Evolutionary conservation across 2,329 filamentous ascomycete genomes (phyloP).

Genomic region (Colletotrichum higginsianum): DNA sequence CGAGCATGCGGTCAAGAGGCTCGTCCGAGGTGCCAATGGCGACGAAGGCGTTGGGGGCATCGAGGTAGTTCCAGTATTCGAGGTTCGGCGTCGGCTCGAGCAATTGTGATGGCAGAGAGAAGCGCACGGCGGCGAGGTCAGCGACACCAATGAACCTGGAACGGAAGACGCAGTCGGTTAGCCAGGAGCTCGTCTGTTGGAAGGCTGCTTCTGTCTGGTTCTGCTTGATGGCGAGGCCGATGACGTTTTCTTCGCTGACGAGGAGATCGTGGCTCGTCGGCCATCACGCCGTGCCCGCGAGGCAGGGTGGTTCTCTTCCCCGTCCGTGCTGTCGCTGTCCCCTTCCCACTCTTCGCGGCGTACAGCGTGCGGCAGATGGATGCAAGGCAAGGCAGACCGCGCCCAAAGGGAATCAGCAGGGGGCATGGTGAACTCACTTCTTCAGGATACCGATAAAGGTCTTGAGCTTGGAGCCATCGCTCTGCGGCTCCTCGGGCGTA

Average conservation of each 20-base stretch:
- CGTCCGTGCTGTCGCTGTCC: neutral
- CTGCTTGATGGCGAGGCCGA: neutral
- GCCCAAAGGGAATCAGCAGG: conserved; percentile 15
- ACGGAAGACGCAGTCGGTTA: conserved; percentile 31
- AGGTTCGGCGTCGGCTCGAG: conserved; percentile 97
- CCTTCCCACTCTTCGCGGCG: neutral
- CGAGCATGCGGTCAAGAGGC: conserved; percentile 92
- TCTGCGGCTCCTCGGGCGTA: conserved; percentile 65
- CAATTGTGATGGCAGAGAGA: conserved; percentile 94
- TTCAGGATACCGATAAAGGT: conserved; percentile 90
- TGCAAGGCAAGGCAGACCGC: conserved; percentile 13
- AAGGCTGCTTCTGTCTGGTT: neutral
- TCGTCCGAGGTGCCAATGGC: conserved; percentile 91
- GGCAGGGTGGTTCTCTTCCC: neutral
- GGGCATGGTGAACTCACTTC: conserved; percentile 73
- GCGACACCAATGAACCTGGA: conserved; percentile 93
- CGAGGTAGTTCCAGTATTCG: conserved; percentile 99
- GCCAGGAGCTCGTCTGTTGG: neutral
- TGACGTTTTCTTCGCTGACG: neutral
- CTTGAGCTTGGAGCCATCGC: conserved; percentile 89
- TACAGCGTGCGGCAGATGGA: neutral
- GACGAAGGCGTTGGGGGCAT: conserved; percentile 91
- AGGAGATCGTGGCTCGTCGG: conserved; percentile 5
- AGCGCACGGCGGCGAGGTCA: conserved; percentile 95
- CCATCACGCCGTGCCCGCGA: conserved; percentile 8